Percentiles rank a stretch among this genome's conserved stretches.
Evolutionary conservation across 768 basidiomycete species (phyloP).

Genomic region (Collybia nuda): DNA sequence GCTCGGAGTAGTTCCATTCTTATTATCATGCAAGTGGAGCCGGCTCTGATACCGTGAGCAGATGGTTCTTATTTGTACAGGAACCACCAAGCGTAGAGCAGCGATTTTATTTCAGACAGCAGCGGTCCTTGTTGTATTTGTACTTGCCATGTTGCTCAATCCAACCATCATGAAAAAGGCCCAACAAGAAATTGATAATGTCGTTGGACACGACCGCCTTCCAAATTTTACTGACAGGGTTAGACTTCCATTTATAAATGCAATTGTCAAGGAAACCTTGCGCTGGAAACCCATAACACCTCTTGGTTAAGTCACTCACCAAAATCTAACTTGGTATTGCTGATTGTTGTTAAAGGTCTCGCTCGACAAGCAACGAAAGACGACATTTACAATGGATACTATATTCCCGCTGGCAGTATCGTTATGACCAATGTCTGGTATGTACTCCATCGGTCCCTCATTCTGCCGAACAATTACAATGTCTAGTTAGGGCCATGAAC

Average conservation of each 20-base stretch:
- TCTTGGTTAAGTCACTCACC: background rate
- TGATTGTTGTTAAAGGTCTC: conserved; percentile 18
- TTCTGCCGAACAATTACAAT: background rate
- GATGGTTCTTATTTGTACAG: too few species aligned
- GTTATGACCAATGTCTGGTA: conserved; percentile 36
- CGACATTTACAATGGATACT: conserved; percentile 37
- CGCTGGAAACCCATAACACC: conserved; percentile 8
- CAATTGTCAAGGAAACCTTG: conserved; percentile 38
- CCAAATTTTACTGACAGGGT: conserved; percentile 35
- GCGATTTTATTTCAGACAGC: too few species aligned
- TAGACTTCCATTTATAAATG: conserved; percentile 34
- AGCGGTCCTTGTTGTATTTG: too few species aligned
- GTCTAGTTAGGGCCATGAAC: conserved; percentile 25
- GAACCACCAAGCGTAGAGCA: too few species aligned
- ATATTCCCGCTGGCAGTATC: conserved; percentile 35
- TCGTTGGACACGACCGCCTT: conserved; percentile 36
- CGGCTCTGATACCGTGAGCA: too few species aligned
- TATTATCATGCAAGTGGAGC: too few species aligned
- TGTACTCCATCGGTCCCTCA: conserved; percentile 3
- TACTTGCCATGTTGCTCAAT: conserved; percentile 35
- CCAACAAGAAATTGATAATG: conserved; percentile 37
- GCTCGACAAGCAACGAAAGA: conserved; percentile 35
- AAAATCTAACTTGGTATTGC: conserved; percentile 1
- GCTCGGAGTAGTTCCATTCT: too few species aligned
- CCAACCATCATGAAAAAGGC: conserved; percentile 37